Conservation (phyloP, 2,329 filamentous ascomycete genomes). For the Dryadomyces quercivorus region DNA sequence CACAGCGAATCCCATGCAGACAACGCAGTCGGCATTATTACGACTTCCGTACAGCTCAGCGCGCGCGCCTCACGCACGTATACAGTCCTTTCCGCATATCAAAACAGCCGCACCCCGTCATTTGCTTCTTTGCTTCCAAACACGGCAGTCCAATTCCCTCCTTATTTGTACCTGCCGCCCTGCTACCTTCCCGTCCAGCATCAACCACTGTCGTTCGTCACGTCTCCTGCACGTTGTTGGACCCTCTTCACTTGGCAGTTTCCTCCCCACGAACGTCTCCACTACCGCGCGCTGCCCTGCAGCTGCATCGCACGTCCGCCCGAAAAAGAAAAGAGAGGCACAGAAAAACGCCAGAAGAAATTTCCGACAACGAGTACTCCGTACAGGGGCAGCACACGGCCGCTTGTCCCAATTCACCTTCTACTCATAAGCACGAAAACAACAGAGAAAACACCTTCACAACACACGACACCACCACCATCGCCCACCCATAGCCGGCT, state of each 20-base stretch:
- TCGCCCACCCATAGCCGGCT: neutral
- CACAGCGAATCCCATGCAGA: neutral
- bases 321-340: neutral
- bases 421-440: neutral
- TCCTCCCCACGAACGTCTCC: slow-evolving; percentile 4
- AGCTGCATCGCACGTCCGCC: neutral
- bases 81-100: neutral
- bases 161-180: neutral
- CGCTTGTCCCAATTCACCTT: neutral
- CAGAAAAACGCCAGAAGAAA: neutral
- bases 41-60: no score
- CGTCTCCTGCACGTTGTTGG: slow-evolving; percentile 2
- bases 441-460: neutral
- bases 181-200: neutral
- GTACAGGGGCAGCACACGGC: neutral
- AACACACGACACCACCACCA: neutral
- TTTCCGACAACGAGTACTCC: no score
- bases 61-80: no score
- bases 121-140: neutral
- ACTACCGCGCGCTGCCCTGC: slow-evolving; percentile 3
- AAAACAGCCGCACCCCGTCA: neutral
- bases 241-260: neutral
- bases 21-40: neutral
- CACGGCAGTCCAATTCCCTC: neutral
- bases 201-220: neutral